Percentiles rank a stretch among this genome's conserved stretches.
phyloP scores from a whole-genome alignment of 192 early-diverging fungal species.

The Coemansia sp. region DNA sequence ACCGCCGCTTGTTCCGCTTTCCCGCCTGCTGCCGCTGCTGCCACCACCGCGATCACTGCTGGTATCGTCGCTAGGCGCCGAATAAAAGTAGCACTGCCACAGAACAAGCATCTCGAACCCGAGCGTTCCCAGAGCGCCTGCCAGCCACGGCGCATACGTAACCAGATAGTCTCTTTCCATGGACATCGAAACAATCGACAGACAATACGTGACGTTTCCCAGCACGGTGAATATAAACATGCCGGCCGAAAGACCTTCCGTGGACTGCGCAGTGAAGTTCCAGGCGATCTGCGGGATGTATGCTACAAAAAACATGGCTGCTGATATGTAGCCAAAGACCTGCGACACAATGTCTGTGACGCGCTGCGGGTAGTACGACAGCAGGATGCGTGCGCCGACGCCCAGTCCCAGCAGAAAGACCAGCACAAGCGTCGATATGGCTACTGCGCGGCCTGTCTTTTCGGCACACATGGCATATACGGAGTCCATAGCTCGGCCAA shows the following conservation, averaged over 20 bases:
- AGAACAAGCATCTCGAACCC: conserved; percentile 45
- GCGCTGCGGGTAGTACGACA: conserved; percentile 41
- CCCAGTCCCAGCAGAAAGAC: conserved; percentile 14
- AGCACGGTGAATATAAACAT: conserved; percentile 85
- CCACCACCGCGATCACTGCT: conserved; percentile 5
- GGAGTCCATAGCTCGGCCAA: conserved; percentile 6
- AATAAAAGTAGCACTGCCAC: conserved; percentile 52
- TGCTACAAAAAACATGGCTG: conserved; percentile 67
- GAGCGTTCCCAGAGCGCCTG: conserved; percentile 47
- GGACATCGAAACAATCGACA: conserved; percentile 41
- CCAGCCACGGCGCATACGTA: conserved; percentile 49
- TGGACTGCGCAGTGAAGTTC: conserved; percentile 69
- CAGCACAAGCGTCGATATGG: conserved; percentile 24
- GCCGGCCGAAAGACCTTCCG: conserved; percentile 74
- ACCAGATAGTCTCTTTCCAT: conserved; percentile 42
- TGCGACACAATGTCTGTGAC: conserved; percentile 58
- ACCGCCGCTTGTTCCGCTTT: not conserved
- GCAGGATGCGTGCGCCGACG: conserved; percentile 25
- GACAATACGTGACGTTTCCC: conserved; percentile 65
- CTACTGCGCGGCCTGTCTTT: conserved; percentile 25
- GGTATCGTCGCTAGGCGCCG: conserved; percentile 10
- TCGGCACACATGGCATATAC: conserved; percentile 20
- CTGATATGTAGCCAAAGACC: conserved; percentile 73
- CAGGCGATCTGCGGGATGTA: conserved; percentile 82
- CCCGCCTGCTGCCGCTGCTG: conserved; percentile 8